Base-by-base conservation (phyloP, 2,329 filamentous ascomycete genomes). In the Pseudocercospora vitis region DNA sequence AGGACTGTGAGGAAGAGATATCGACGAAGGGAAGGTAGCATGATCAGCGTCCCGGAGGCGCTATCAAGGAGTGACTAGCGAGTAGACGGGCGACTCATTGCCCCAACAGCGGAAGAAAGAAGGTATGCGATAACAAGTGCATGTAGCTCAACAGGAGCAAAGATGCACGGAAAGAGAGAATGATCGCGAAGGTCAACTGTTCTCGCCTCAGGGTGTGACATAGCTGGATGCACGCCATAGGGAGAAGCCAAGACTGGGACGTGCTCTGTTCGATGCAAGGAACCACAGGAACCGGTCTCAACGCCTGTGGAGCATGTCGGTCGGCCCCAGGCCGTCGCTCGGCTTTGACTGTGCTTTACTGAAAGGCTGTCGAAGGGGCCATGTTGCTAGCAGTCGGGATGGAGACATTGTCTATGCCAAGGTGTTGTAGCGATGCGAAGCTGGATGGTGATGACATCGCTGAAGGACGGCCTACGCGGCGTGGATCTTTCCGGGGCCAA, bases 11-110 rank as follows among this genome's bases (percentile, higher is more conserved):
- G 52, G 19, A 62, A 54, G 37, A 61, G 42, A 53, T 62, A 66
- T 57, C 65, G 62, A 45, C 64, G 64, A 32, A 65, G 48, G 35
- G 61, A 50, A 49, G 60, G 65, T 21, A 61, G 50, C 63, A 67
- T 65, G 50, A 54, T 53, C 57, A 50, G 28, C 32, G 48, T 35
- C 32, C 19, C n/a, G n/a, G 12, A 29, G 40, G 29, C 40, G 40
- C 42, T 35, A 53, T 44, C 18, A 32, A 45, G 9, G 44, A 23
- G 28, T 44, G 31, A 44, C 4, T 35, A 48, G 45, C 31, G 42
- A 21, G 39, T 23, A 29, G 28, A 35, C 16, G 31, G 46, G 29
- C 23, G 31, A 46, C n/a, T 16, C 18, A 42, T 52, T 32, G 19
- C 24, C 9, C n/a, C n/a, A n/a, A n/a, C n/a, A n/a, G 11, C 7